Evolutionary conservation across 129 eudicot genomes (phyloP), one percentile per base, ranked within the genome.

Genomic region (Helichrysum umbraculigerum): DNA sequence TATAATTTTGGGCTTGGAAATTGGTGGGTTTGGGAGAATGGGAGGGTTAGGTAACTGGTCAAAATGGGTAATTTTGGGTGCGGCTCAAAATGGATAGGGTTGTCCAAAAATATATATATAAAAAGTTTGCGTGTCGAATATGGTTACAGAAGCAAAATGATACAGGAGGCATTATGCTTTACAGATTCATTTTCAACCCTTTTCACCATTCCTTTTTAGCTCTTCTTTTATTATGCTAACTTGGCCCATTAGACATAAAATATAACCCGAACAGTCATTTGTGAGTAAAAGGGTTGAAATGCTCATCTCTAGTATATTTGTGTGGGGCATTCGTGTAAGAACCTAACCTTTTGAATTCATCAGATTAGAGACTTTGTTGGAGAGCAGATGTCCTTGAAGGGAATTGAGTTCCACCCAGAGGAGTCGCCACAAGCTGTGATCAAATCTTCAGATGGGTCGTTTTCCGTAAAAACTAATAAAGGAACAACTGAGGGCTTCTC

Each of bases 331-430:
- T 30, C 16, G 14, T 17, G 22, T 54, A 66, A n/a, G 42, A 65
- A 51, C 62, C 54, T 59, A 37, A 73, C 3, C 63, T 64, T 65
- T 83, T 28, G 0, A 54, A 17, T 62, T 75, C 19, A 73, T 75
- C 92, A 95, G 99, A 41, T 95, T 60, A 91, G 99, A 77, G 94
- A 95, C 84, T 95, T 95, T 67, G 82, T 95, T 81, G 90, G 82
- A 15, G 99, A 95, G 75, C 99, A 95, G 72, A 95, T 95, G 97
- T 81, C 94, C 29, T 62, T 95, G 50, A 91, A 87, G 77, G 99
- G 96, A 82, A 91, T 95, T 80, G 92, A 95, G 88, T 87, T 95
- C 78, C 99, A 95, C 83, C 54, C 99, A 7, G 97, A 95, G 83
- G 97, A 95, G 75, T 87, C 90, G 15, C 99, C 99, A 32, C 99